A percentile compares a stretch with the other conserved stretches of the same genome.
Evolutionary conservation across 495 filamentous ascomycete species (phyloP).

Genomic region (Talaromyces liani): DNA sequence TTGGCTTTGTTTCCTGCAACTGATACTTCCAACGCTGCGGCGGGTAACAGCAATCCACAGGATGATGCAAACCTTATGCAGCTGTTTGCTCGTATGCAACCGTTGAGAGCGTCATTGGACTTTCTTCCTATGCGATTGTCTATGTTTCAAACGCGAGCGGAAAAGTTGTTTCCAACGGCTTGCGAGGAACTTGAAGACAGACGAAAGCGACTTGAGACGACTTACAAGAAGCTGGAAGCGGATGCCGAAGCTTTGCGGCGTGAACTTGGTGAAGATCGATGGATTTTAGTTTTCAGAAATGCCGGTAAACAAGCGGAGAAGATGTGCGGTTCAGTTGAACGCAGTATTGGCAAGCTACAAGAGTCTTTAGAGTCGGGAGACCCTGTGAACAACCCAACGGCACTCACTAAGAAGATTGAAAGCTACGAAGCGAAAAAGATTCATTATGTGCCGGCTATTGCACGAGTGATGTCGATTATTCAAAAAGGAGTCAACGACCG

Average conservation of each 20-base stretch:
- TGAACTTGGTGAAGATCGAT: constrained; percentile 89
- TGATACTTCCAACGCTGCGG: constrained; percentile 45
- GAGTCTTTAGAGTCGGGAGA: constrained; percentile 70
- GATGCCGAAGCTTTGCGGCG: constrained; percentile 81
- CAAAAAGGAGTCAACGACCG: constrained; percentile 87
- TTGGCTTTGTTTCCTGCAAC: constrained; percentile 45
- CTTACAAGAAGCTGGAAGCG: constrained; percentile 72
- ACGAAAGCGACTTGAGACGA: constrained; percentile 60
- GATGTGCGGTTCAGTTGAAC: constrained; percentile 87
- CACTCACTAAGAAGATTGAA: constrained; percentile 73
- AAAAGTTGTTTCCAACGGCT: constrained; percentile 72
- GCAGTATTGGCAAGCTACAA: constrained; percentile 72
- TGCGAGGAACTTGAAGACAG: constrained; percentile 80
- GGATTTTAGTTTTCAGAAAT: constrained; percentile 89
- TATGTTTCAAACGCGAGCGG: constrained; percentile 72
- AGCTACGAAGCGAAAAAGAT: constrained; percentile 92
- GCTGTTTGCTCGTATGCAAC: constrained; percentile 91
- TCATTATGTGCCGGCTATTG: constrained; percentile 93
- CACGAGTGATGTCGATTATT: constrained; percentile 81
- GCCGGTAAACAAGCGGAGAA: constrained; percentile 89
- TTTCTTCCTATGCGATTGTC: constrained; percentile 95
- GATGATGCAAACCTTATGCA: constrained; percentile 77
- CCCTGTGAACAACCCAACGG: constrained; percentile 58
- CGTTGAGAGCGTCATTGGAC: constrained; percentile 83
- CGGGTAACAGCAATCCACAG: constrained; percentile 51